Base-by-base conservation (phyloP, 1,139 yeast genomes). In the Suhomyces atakaporum region DNA sequence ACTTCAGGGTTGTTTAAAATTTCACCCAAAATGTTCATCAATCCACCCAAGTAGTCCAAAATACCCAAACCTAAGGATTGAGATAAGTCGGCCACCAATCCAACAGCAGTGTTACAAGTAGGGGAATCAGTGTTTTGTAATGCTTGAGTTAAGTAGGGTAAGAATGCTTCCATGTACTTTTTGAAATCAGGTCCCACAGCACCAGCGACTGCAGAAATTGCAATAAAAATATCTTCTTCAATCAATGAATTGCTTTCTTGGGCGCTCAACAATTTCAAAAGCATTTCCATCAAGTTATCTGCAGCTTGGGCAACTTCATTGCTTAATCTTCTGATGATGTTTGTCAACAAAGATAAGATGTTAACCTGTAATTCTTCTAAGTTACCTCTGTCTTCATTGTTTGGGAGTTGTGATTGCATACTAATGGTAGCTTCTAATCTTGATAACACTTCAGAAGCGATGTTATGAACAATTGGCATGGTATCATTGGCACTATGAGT, bases 61-160 rank as follows among this genome's bases (percentile, higher is more conserved):
- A 90, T 79, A 28, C 73, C 75, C 24, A 73, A 74, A 21, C 95
- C 96, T 37, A 94, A 72, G 1, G 97, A 85, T 56, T 89, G 95
- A n/a, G 95, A 79, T 50, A 92, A 83, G 63, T 92, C 98, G n/a
- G 97, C 97, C 42, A 92, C 90, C 41, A 94, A 75, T 4, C 98
- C 97, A 42, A 92, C 88, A 3, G 97, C 96, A 10, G 96, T 86
- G 46, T 76, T 77, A 51, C 95, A 82, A 15, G 89, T 81, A 28
- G 90, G 86, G 7, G 89, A 79, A 32, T 88, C 96, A 8, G 86
- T 80, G 60, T 88, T 90, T 51, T 79, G 77, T 47, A 92, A 72
- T 0, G 96, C 96, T 44, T 74, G 73, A 14, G 81, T 79, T 58
- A 92, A 73, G 58, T 73, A 89, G 36, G 97, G 97, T 45, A 86